Percentiles rank a stretch among this genome's conserved stretches.
Conservation (phyloP, 352 stramenopile genomes). For the Phytophthora chlamydospora region DNA sequence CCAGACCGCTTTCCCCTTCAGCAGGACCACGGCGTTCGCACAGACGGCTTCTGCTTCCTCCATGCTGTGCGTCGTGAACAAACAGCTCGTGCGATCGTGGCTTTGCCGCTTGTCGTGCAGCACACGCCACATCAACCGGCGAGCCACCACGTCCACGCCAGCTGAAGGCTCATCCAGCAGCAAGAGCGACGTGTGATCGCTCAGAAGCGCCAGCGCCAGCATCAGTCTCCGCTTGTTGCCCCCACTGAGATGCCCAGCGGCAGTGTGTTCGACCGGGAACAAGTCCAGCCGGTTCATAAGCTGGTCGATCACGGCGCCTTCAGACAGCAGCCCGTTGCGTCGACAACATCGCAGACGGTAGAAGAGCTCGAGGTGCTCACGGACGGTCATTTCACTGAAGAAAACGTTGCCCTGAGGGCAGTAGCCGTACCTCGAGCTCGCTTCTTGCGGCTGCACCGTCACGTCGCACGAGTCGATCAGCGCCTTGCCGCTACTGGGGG, state of each 20-base stretch:
- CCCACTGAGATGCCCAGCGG: slow-evolving; percentile 70
- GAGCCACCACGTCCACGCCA: slow-evolving; percentile 80
- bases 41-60: slow-evolving; percentile 86
- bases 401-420: slow-evolving; percentile 83
- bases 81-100: slow-evolving; percentile 55
- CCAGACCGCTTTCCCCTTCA: slow-evolving; percentile 78
- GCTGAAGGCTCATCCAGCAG: slow-evolving; percentile 85
- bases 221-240: slow-evolving; percentile 86
- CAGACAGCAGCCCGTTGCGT: slow-evolving; percentile 24
- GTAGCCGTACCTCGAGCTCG: slow-evolving; percentile 73
- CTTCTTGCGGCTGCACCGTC: slow-evolving; percentile 54
- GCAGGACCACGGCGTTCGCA: slow-evolving; percentile 78
- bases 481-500: slow-evolving; percentile 68
- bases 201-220: slow-evolving; percentile 75
- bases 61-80: slow-evolving; percentile 90
- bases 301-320: slow-evolving; percentile 42
- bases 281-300: slow-evolving; percentile 67
- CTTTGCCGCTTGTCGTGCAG: slow-evolving; percentile 65
- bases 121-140: slow-evolving; percentile 82
- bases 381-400: slow-evolving; percentile 72
- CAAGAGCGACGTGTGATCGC: slow-evolving; percentile 66
- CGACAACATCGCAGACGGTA: slow-evolving; percentile 55
- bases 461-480: slow-evolving; percentile 67
- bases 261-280: slow-evolving; percentile 62
- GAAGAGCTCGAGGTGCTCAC: slow-evolving; percentile 81